Percentiles rank a stretch among this genome's conserved stretches.
Conservation (phyloP, 2,329 filamentous ascomycete genomes). For the Passalora sequoiae region DNA sequence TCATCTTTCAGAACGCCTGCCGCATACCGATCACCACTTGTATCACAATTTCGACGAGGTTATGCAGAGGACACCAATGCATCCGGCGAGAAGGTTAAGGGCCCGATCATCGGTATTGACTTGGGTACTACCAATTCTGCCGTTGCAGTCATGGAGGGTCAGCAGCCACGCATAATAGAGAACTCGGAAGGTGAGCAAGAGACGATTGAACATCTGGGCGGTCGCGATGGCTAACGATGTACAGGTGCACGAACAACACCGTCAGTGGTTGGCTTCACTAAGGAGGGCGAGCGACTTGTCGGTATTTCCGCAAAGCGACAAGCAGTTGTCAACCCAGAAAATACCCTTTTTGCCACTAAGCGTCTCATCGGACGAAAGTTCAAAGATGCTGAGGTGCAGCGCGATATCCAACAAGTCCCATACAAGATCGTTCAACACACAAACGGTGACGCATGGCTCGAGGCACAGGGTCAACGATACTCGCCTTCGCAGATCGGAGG, state of each 20-base stretch:
- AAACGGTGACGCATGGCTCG: conserved; percentile 95
- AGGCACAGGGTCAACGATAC: conserved; percentile 90
- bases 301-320: conserved; percentile 97
- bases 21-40: conserved; percentile 62
- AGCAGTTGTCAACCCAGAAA: conserved; percentile 96
- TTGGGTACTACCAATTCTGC: conserved; percentile 97
- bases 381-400: conserved; percentile 87
- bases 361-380: conserved; percentile 98
- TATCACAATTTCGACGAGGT: conserved; percentile 65
- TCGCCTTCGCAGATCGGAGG: conserved; percentile 97
- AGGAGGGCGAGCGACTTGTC: conserved; percentile 92
- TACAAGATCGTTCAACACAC: conserved; percentile 98
- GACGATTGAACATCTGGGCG: conserved; percentile 1
- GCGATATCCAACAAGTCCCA: conserved; percentile 93
- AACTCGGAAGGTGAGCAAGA: conserved; percentile 76
- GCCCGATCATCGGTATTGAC: conserved; percentile 96
- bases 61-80: conserved; percentile 51
- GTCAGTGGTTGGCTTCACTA: conserved; percentile 90
- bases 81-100: conserved; percentile 79
- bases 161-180: conserved; percentile 91
- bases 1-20: conserved; percentile 35
- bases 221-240: conserved; percentile 15
- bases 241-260: conserved; percentile 82
- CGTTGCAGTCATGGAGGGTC: conserved; percentile 96
- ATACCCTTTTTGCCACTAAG: conserved; percentile 97